A percentile compares a stretch with the other conserved stretches of the same genome.
These are phyloP conservation scores for Acacia melanoxylon DNA, from an alignment of 306 rosid genomes.

Conservation along the genomic window DNA sequence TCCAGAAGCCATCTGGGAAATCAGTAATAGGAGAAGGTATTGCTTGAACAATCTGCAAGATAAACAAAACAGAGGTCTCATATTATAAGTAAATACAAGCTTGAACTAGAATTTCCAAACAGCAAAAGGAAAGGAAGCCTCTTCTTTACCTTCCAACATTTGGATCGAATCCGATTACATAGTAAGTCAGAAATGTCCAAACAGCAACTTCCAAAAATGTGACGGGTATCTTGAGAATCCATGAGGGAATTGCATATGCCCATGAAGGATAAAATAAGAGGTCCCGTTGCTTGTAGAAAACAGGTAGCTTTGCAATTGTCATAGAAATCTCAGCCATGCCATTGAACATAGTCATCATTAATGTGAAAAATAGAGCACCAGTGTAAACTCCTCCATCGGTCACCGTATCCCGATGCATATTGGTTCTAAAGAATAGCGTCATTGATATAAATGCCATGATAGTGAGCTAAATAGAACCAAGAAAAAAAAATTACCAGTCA, in stretches of 20 bases:
- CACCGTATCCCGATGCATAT: constrained; percentile 52
- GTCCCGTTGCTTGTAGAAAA: constrained; percentile 71
- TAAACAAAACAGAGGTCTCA: constrained; percentile 8
- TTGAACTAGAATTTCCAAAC: neutral
- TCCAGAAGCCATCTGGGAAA: constrained; percentile 52
- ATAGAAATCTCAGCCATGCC: constrained; percentile 57
- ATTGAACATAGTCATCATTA: constrained; percentile 48
- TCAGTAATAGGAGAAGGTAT: constrained; percentile 35
- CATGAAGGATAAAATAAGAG: constrained; percentile 63
- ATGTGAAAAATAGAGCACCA: constrained; percentile 58
- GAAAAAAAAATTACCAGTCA: neutral
- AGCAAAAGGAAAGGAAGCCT: neutral
- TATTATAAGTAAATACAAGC: neutral
- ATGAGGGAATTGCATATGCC: constrained; percentile 57
- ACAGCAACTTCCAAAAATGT: constrained; percentile 43
- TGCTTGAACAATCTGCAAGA: constrained; percentile 49
- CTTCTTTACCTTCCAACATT: constrained; percentile 47
- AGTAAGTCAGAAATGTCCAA: constrained; percentile 61
- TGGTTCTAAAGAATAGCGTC: constrained; percentile 68
- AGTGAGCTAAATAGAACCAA: constrained; percentile 47
- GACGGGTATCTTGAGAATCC: constrained; percentile 63
- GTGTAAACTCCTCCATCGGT: constrained; percentile 55
- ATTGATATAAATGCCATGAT: constrained; percentile 49
- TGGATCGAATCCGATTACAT: constrained; percentile 63
- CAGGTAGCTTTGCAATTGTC: constrained; percentile 56